Conservation (phyloP, 2,329 filamentous ascomycete species). For the Fusarium ambrosium region DNA sequence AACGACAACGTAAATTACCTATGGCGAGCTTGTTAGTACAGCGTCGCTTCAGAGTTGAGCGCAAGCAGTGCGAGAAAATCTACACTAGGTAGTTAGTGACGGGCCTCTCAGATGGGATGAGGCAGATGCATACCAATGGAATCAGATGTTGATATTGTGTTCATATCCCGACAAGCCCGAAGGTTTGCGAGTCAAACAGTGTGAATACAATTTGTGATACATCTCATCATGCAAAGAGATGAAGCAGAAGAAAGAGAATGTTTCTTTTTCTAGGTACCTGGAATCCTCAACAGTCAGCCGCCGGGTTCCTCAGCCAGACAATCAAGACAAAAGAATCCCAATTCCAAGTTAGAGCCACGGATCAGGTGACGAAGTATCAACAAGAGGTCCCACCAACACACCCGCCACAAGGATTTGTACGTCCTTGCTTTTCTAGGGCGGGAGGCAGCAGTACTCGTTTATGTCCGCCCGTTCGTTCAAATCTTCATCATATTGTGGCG, state of each 20-base stretch:
- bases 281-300: constrained; percentile 50
- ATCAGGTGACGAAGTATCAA: constrained; percentile 77
- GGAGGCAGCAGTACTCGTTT: constrained; percentile 66
- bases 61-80: constrained; percentile 8
- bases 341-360: constrained; percentile 51
- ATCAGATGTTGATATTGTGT: constrained; percentile 69
- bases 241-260: constrained; percentile 32
- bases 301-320: constrained; percentile 36
- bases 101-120: neutral
- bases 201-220: constrained; percentile 65
- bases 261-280: constrained; percentile 52
- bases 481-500: constrained; percentile 68
- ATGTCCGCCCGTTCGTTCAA: constrained; percentile 81
- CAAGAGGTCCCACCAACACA: constrained; percentile 67
- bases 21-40: constrained; percentile 30
- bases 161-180: constrained; percentile 62
- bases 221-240: constrained; percentile 61
- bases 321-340: constrained; percentile 45
- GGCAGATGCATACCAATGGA: constrained; percentile 57
- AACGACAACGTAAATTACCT: constrained; percentile 10
- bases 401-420: constrained; percentile 73
- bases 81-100: constrained; percentile 38
- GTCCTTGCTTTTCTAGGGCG: constrained; percentile 68
- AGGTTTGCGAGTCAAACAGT: constrained; percentile 67
- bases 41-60: neutral